A percentile compares a stretch with the other conserved stretches of the same genome.
phyloP scores from a whole-genome alignment of 768 basidiomycete genomes.

The Porpolomopsis calyptriformis region DNA sequence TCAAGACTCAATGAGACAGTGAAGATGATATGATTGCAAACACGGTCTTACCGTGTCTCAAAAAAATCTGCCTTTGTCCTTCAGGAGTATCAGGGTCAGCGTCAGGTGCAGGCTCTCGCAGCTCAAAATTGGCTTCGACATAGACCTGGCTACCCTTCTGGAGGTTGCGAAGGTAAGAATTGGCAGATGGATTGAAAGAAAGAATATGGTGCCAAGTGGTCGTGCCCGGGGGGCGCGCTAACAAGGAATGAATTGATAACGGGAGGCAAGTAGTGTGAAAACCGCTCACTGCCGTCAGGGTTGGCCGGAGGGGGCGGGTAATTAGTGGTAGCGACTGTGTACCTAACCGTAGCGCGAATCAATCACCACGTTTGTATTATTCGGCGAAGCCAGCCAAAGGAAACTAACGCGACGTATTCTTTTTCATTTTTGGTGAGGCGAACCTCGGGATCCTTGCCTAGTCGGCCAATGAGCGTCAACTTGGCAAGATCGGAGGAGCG shows the following conservation, averaged over 20 bases:
- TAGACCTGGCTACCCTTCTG: constrained; percentile 67
- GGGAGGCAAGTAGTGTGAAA: not conserved
- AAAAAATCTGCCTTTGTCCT: constrained; percentile 74
- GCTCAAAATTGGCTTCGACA: constrained; percentile 70
- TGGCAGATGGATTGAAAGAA: constrained; percentile 55
- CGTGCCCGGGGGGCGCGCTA: constrained; percentile 41
- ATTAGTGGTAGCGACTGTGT: constrained; percentile 66
- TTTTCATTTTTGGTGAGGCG: constrained; percentile 61
- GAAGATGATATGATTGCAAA: not conserved
- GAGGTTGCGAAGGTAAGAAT: constrained; percentile 53
- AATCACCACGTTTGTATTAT: not conserved
- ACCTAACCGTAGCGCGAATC: constrained; percentile 32
- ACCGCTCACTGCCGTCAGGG: constrained; percentile 48
- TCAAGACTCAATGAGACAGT: constrained; percentile 3
- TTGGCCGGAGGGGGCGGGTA: constrained; percentile 45
- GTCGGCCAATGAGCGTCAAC: constrained; percentile 64
- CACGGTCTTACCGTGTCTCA: constrained; percentile 55
- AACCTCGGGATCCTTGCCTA: constrained; percentile 62
- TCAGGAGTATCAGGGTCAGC: constrained; percentile 58
- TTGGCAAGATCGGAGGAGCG: constrained; percentile 59
- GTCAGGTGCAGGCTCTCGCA: constrained; percentile 57
- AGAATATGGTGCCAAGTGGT: constrained; percentile 71
- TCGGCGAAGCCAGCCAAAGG: not conserved
- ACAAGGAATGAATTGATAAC: not conserved
- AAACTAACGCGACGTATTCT: constrained; percentile 64